Evolutionary conservation across 352 stramenopile genomes (phyloP).

Genomic region (Globisporangium solare): DNA sequence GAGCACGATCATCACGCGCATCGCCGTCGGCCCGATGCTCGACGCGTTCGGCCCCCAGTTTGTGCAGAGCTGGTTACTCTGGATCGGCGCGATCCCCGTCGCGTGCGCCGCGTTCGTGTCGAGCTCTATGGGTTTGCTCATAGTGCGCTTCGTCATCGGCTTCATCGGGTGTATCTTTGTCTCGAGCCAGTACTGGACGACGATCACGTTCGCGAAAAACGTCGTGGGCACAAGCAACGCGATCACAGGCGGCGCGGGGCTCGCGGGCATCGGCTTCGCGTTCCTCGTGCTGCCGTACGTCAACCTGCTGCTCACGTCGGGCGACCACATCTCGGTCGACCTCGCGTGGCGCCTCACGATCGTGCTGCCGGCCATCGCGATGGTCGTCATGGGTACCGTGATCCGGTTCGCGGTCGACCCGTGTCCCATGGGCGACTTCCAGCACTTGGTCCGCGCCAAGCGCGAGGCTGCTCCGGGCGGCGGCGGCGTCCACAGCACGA

Average conservation of each 20-base stretch:
- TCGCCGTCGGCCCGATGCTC: constrained; percentile 90
- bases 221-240: constrained; percentile 93
- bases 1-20: constrained; percentile 91
- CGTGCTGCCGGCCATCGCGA: constrained; percentile 84
- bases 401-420: constrained; percentile 82
- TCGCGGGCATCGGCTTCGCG: constrained; percentile 90
- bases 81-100: constrained; percentile 82
- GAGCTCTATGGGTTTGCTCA: constrained; percentile 54
- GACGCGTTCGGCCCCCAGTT: constrained; percentile 89
- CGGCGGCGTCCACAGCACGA: constrained; percentile 2
- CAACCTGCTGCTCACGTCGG: constrained; percentile 78
- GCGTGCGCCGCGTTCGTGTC: constrained; percentile 85
- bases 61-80: constrained; percentile 80
- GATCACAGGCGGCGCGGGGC: constrained; percentile 88
- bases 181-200: constrained; percentile 93
- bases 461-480: constrained; percentile 23
- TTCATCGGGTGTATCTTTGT: constrained; percentile 94
- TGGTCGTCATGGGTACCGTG: constrained; percentile 69
- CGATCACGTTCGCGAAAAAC: constrained; percentile 92
- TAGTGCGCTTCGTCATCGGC: constrained; percentile 94
- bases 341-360: constrained; percentile 91
- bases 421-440: constrained; percentile 91
- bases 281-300: constrained; percentile 88
- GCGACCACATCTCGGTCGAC: constrained; percentile 52
- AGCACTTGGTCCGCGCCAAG: constrained; percentile 70